A percentile compares a stretch with the other conserved stretches of the same genome.
phyloP scores from a whole-genome alignment of 164 flowering plant genomes.

The Buxus sempervirens region DNA sequence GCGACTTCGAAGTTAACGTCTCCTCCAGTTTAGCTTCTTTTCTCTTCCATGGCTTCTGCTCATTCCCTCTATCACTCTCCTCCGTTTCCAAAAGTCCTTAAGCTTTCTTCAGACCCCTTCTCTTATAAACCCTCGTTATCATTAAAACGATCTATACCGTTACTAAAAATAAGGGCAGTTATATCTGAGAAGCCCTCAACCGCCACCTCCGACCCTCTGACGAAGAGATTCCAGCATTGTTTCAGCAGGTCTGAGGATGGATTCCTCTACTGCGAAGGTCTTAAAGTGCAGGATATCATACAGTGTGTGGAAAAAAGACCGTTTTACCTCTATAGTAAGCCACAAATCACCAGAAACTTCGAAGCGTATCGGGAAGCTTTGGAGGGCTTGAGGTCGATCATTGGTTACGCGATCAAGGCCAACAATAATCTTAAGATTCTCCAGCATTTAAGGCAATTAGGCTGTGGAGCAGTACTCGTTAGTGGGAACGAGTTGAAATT shows the following conservation, averaged over 20 bases:
- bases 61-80: slow-evolving; percentile 33
- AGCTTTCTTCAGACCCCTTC: slow-evolving; percentile 19
- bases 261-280: slow-evolving; percentile 70
- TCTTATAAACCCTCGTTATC: slow-evolving; percentile 16
- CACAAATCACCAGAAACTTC: slow-evolving; percentile 75
- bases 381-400: slow-evolving; percentile 64
- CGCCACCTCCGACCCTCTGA: slow-evolving; percentile 14
- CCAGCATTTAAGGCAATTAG: slow-evolving; percentile 84
- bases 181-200: slow-evolving; percentile 29
- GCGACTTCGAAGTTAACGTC: background rate
- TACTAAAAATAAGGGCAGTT: slow-evolving; percentile 34
- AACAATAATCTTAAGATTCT: slow-evolving; percentile 87
- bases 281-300: slow-evolving; percentile 67
- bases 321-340: slow-evolving; percentile 85
- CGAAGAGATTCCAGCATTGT: slow-evolving; percentile 60
- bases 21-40: background rate
- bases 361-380: slow-evolving; percentile 84
- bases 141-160: slow-evolving; percentile 23
- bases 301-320: slow-evolving; percentile 71
- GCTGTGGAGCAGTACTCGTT: slow-evolving; percentile 95
- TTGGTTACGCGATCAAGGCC: slow-evolving; percentile 95
- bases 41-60: slow-evolving; percentile 50
- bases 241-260: slow-evolving; percentile 76
- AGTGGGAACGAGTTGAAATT: slow-evolving; percentile 90
- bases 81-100: slow-evolving; percentile 28